These are phyloP conservation scores for Syzygium malaccense DNA, from an alignment of 441 rosid genomes.

Conservation along the genomic window DNA sequence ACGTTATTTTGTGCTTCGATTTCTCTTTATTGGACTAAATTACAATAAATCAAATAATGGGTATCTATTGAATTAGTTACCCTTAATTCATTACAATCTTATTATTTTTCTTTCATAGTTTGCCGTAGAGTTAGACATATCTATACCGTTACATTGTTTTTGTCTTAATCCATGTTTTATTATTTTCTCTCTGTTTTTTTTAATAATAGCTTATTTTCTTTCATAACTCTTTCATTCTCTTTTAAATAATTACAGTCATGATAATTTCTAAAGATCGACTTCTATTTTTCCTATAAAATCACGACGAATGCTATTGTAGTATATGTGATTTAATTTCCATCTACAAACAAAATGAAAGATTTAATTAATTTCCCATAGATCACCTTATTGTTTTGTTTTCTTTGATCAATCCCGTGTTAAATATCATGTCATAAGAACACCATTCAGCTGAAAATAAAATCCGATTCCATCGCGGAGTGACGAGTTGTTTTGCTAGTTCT, in stretches of 20 bases:
- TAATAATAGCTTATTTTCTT: background rate
- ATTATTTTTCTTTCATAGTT: background rate
- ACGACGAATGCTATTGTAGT: background rate
- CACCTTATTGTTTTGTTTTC: background rate
- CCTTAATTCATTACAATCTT: background rate
- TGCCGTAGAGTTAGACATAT: background rate
- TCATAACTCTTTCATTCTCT: background rate
- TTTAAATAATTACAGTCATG: background rate
- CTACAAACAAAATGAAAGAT: background rate
- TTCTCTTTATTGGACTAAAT: background rate
- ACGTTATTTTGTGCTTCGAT: background rate
- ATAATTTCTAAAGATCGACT: background rate
- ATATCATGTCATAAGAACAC: background rate
- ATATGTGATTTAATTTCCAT: background rate
- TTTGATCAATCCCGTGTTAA: accelerated
- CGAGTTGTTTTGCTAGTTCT: background rate
- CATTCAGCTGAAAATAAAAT: background rate
- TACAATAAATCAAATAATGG: background rate
- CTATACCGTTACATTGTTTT: background rate
- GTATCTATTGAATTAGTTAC: background rate
- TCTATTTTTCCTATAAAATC: background rate
- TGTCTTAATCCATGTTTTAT: background rate
- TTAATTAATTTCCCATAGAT: background rate
- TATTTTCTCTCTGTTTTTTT: background rate
- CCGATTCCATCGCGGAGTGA: background rate